Base-by-base conservation (phyloP, 371 early-diverging fungal genomes). In the Saksenaea oblongispora region DNA sequence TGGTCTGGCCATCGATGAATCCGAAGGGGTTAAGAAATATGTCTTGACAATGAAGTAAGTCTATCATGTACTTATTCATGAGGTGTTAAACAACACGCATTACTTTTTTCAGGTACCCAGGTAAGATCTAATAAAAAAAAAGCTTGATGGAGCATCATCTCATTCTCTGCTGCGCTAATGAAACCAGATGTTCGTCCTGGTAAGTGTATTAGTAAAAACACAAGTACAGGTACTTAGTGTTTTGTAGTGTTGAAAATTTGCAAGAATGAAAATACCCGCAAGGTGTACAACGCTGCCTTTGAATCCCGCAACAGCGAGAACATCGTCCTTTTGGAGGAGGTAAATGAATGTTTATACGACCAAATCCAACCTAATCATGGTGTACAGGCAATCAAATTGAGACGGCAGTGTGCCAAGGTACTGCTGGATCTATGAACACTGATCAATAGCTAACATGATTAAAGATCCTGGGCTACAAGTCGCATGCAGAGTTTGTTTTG, bases 31-130 rank as follows among this genome's bases (percentile, higher is more conserved):
- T 27, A 81, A 78, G 39, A 86, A 87, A 74, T 91, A 79, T 54
- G 67, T 83, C 28, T 81, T 93, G 28, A 90, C 92, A 9, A 90
- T 93, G 85, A 89, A 92, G 80, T 91, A 89, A 75, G 74, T 56
- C 2, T 27, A 5, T 60, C 9, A 28, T 26, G 24, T n/a, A 15
- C 11, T 18, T 22, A 4, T 13, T 54, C 27, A 22, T 36, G 22
- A 17, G 31, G 31, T 22, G 11, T 22, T 35, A 24, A 9, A 8
- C 28, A 18, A 26, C 17, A 22, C 36, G 28, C 22, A 37, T 35
- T 44, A 5, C 37, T 36, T 54, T 28, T 26, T 22, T 39, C 56
- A 76, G 76, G 54, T 76, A 80, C 66, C 80, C 80, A 56, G 80
- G 80, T 79, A 72, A 57, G 58, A 31, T n/a, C 22, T 14, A 58